These are phyloP conservation scores for Fusarium sp. DNA, from an alignment of 2,329 filamentous ascomycete species.

Conservation along the genomic window DNA sequence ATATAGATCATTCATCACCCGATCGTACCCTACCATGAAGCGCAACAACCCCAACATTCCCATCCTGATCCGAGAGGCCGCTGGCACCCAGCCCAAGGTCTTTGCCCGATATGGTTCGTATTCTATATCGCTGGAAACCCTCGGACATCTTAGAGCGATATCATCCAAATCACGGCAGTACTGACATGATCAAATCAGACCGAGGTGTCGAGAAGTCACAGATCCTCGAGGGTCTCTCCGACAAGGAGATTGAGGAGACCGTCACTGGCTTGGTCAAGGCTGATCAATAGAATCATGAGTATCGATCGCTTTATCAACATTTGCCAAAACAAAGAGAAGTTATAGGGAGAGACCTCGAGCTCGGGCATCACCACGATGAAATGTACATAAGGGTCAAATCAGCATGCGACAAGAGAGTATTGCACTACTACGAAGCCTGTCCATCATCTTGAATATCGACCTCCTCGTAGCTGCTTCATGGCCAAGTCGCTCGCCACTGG, in stretches of 20 bases:
- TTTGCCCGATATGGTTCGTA: conserved; percentile 90
- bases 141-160: background rate
- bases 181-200: conserved; percentile 51
- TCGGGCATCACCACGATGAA: conserved; percentile 24
- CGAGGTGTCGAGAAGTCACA: conserved; percentile 67
- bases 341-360: background rate
- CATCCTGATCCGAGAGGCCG: conserved; percentile 93
- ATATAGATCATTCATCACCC: conserved; percentile 83
- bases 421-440: conserved; percentile 32
- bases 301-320: background rate
- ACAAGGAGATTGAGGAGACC: conserved; percentile 70
- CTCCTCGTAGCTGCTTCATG: background rate
- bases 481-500: background rate
- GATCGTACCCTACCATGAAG: conserved; percentile 98
- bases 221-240: conserved; percentile 67
- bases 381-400: conserved; percentile 42
- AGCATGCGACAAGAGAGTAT: conserved; percentile 35
- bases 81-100: conserved; percentile 83
- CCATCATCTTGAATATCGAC: background rate
- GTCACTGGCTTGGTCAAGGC: conserved; percentile 65
- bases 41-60: conserved; percentile 95
- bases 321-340: conserved; percentile 9
- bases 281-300: conserved; percentile 23
- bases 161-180: background rate
- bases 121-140: background rate